These are phyloP conservation scores for Cordyceps militaris DNA, from an alignment of 2,329 filamentous ascomycete species.

Conservation along the genomic window DNA sequence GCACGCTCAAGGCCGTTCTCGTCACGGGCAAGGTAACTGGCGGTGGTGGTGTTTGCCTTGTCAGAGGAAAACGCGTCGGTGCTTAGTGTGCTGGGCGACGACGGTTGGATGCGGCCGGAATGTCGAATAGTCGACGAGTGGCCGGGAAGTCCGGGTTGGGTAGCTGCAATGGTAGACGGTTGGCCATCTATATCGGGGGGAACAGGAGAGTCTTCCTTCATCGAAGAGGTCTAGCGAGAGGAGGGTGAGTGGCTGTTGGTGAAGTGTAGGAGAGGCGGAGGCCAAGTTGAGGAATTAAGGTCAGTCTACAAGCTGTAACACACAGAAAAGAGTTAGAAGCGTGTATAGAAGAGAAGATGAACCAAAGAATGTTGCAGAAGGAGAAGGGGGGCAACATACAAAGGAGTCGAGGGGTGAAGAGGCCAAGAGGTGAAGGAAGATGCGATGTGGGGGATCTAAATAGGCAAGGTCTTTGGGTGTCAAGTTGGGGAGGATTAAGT, in stretches of 20 bases:
- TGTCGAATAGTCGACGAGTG: constrained; percentile 29
- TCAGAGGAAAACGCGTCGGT: constrained; percentile 20
- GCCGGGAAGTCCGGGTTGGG: constrained; percentile 43
- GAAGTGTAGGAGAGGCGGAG: too few relatives aligned
- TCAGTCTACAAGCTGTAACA: constrained; percentile 2
- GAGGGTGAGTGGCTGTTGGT: not conserved
- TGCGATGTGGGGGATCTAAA: constrained; percentile 8
- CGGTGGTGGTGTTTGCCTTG: constrained; percentile 24
- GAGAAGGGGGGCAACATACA: not conserved
- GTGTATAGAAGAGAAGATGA: not conserved
- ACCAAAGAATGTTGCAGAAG: constrained; percentile 1
- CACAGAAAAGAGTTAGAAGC: not conserved
- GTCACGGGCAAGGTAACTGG: constrained; percentile 12
- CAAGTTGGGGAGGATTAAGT: too few relatives aligned
- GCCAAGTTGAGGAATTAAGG: not conserved
- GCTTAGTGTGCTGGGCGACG: constrained; percentile 25
- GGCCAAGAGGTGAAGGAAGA: not conserved
- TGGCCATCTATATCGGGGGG: constrained; percentile 48
- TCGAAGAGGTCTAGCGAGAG: constrained; percentile 38
- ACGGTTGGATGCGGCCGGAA: constrained; percentile 19
- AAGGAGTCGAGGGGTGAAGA: not conserved
- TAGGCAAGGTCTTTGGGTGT: constrained; percentile 11
- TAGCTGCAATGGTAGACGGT: constrained; percentile 44
- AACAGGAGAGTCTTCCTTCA: constrained; percentile 53
- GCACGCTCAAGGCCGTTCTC: constrained; percentile 15